Evolutionary conservation across 2,329 filamentous ascomycete species (phyloP).

Genomic region (Aureobasidium sp.): DNA sequence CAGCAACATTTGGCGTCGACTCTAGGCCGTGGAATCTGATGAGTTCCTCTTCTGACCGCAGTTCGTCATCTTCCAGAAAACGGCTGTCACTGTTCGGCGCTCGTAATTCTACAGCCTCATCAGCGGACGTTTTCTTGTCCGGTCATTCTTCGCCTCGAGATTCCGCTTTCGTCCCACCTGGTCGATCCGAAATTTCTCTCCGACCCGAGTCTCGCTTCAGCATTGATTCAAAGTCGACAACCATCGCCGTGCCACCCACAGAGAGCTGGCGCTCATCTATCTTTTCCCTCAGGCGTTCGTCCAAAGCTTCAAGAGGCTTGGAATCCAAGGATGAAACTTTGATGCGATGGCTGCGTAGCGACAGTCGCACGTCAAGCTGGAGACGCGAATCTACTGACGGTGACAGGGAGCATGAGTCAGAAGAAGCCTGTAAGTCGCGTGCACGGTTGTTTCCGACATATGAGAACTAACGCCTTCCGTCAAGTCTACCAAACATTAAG

Average conservation of each 20-base stretch:
- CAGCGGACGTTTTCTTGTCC: constrained; percentile 6
- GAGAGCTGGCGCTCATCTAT: constrained; percentile 15
- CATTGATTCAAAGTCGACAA: constrained; percentile 10
- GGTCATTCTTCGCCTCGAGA: constrained; percentile 5
- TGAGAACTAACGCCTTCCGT: constrained; percentile 5
- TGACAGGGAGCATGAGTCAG: constrained; percentile 7
- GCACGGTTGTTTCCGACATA: constrained; percentile 4
- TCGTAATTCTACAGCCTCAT: constrained; percentile 6
- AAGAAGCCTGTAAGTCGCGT: constrained; percentile 10
- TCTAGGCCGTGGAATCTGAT: constrained; percentile 14
- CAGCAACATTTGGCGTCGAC: constrained; percentile 13
- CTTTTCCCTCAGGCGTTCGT: constrained; percentile 13
- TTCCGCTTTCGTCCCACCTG: not conserved
- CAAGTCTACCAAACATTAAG: constrained; percentile 21
- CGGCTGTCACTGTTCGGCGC: constrained; percentile 13
- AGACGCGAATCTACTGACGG: not conserved
- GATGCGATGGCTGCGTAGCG: constrained; percentile 18
- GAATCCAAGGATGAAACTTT: constrained; percentile 16
- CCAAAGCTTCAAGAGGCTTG: not conserved
- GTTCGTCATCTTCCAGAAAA: constrained; percentile 7
- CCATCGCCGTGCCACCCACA: not conserved
- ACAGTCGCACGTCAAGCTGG: not conserved
- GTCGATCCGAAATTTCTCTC: not conserved
- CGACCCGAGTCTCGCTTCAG: constrained; percentile 13
- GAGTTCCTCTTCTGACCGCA: not conserved